Percentiles rank a stretch among this genome's conserved stretches.
These are phyloP conservation scores for Antrodiella citrinella DNA, from an alignment of 768 basidiomycete genomes.

Conservation along the genomic window DNA sequence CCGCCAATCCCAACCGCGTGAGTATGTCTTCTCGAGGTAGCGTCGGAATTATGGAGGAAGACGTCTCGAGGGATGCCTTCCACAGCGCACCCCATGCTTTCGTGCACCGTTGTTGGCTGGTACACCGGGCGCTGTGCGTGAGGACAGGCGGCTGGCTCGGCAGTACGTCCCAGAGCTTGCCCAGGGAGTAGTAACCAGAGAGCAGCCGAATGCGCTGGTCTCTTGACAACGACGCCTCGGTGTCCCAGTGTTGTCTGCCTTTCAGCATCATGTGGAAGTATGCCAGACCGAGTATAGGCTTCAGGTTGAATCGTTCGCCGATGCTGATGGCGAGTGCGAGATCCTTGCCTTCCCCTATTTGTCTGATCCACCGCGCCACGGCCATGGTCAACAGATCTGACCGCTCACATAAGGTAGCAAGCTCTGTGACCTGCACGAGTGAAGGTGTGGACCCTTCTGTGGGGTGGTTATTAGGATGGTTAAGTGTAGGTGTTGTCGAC, in stretches of 20 bases:
- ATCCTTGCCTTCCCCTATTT: constrained; percentile 37
- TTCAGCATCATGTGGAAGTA: constrained; percentile 46
- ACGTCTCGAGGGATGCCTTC: constrained; percentile 33
- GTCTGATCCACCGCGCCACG: constrained; percentile 37
- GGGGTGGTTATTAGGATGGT: constrained; percentile 11
- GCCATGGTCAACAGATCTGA: constrained; percentile 34
- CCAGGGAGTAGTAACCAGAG: constrained; percentile 44
- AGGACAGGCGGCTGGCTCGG: constrained; percentile 34
- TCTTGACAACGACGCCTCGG: constrained; percentile 35
- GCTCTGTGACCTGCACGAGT: constrained; percentile 42
- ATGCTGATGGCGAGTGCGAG: constrained; percentile 37
- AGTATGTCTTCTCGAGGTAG: constrained; percentile 38
- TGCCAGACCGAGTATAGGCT: constrained; percentile 38
- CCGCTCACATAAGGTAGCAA: constrained; percentile 43
- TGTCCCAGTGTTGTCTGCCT: constrained; percentile 41
- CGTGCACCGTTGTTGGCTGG: constrained; percentile 32
- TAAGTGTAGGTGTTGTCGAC: constrained; percentile 6
- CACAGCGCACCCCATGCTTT: constrained; percentile 39
- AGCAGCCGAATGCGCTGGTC: constrained; percentile 45
- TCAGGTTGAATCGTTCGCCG: constrained; percentile 40
- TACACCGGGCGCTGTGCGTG: constrained; percentile 34
- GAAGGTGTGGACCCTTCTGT: constrained; percentile 22
- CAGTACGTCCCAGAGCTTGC: constrained; percentile 36
- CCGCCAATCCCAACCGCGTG: constrained; percentile 38
- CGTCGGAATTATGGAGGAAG: constrained; percentile 27